Evolutionary conservation across 2,329 filamentous ascomycete genomes (phyloP).

Genomic region (Nothophaeocryptopus gaeumannii): DNA sequence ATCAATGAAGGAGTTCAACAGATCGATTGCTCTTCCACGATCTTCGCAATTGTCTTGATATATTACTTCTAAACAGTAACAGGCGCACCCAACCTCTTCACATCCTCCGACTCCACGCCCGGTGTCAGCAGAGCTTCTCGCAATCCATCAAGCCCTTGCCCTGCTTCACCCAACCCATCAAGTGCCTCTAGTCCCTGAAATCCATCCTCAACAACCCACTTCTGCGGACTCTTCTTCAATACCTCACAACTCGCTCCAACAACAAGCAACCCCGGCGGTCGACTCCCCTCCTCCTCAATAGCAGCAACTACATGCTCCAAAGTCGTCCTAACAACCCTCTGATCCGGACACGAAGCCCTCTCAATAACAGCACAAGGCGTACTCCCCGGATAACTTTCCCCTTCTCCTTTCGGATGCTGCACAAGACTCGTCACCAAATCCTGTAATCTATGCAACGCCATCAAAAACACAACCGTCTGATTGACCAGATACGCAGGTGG

Average conservation of each 20-base stretch:
- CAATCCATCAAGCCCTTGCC: conserved; percentile 30
- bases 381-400: conserved; percentile 50
- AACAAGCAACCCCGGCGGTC: conserved; percentile 84
- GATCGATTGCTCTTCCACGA: too few species aligned
- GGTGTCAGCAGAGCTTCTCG: conserved; percentile 30
- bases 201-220: conserved; percentile 85
- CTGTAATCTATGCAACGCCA: conserved; percentile 83
- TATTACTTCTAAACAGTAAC: conserved; percentile 1
- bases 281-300: conserved; percentile 81
- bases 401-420: conserved; percentile 27
- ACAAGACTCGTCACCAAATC: conserved; percentile 72
- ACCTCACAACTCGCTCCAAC: conserved; percentile 82
- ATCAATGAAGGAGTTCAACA: too few species aligned
- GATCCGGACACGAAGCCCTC: conserved; percentile 88
- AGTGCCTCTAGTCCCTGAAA: conserved; percentile 68
- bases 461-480: conserved; percentile 87
- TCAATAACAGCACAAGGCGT: conserved; percentile 93
- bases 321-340: conserved; percentile 86
- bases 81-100: conserved; percentile 1
- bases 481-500: conserved; percentile 74
- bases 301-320: conserved; percentile 74
- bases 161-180: conserved; percentile 32
- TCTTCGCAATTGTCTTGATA: too few species aligned
- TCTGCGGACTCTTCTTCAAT: conserved; percentile 60
- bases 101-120: conserved; percentile 19